phyloP scores from a whole-genome alignment of 169 alveolate genomes.

The Plasmodium vinckei region DNA sequence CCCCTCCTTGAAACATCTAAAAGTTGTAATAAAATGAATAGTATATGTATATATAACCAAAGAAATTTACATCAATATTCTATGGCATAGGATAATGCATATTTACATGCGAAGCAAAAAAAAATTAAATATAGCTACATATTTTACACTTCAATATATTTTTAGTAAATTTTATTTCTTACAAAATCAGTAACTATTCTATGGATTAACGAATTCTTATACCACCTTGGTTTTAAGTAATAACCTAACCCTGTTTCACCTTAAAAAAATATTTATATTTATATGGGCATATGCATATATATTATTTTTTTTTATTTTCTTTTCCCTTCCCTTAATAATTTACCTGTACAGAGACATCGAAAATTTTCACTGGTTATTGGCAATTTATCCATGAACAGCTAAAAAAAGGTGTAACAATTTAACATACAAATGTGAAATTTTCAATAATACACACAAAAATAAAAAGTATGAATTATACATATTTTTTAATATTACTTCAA shows the following conservation, averaged over 20 bases:
- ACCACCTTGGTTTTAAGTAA: constrained; percentile 89
- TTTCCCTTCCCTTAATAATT: neutral
- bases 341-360: constrained; percentile 93
- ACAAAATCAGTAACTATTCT: constrained; percentile 87
- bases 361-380: constrained; percentile 93
- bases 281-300: neutral
- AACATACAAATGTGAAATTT: neutral
- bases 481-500: constrained; percentile 77
- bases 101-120: neutral
- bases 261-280: constrained; percentile 15
- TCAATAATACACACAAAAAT: neutral
- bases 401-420: constrained; percentile 1
- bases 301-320: neutral
- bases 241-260: constrained; percentile 90
- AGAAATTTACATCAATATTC: neutral
- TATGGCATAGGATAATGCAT: neutral
- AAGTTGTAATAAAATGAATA: neutral
- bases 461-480: neutral
- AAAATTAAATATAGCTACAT: neutral
- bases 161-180: constrained; percentile 5
- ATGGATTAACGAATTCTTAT: constrained; percentile 86
- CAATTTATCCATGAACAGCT: constrained; percentile 88
- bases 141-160: neutral
- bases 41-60: neutral
- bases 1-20: constrained; percentile 92